Conservation (phyloP, 2,329 filamentous ascomycete species). For the Scedosporium dehoogii region DNA sequence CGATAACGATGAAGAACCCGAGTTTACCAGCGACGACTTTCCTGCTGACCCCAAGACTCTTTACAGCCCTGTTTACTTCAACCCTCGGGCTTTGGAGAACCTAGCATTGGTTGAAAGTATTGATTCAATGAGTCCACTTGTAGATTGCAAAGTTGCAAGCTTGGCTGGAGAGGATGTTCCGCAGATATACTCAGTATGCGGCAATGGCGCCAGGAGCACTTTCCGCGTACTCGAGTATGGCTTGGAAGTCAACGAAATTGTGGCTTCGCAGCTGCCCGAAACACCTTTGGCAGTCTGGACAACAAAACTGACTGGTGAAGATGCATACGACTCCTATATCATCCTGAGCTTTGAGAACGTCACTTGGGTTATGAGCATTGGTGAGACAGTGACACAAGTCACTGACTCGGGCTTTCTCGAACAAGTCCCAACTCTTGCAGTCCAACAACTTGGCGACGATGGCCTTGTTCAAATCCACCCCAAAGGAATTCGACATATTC, state of each 20-base stretch:
- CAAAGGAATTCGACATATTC: conserved; percentile 89
- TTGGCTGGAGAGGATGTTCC: conserved; percentile 86
- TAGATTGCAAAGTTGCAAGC: conserved; percentile 88
- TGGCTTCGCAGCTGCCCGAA: conserved; percentile 84
- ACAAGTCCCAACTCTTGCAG: conserved; percentile 78
- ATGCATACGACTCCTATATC: conserved; percentile 89
- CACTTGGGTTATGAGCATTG: conserved; percentile 87
- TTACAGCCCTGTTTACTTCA: conserved; percentile 72
- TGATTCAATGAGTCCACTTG: conserved; percentile 79
- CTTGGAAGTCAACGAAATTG: conserved; percentile 85
- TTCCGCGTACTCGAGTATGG: conserved; percentile 92
- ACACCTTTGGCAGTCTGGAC: conserved; percentile 94
- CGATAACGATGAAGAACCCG: conserved; percentile 83
- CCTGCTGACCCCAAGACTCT: conserved; percentile 62
- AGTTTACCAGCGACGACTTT: conserved; percentile 77
- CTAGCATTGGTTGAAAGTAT: conserved; percentile 77
- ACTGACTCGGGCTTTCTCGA: conserved; percentile 88
- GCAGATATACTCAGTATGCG: conserved; percentile 90
- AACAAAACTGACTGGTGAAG: conserved; percentile 70
- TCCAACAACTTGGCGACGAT: conserved; percentile 89
- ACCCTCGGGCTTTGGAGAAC: conserved; percentile 69
- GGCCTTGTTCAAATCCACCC: conserved; percentile 90
- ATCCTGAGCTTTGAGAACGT: conserved; percentile 86
- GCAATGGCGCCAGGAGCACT: conserved; percentile 76
- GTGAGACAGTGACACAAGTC: conserved; percentile 93